Evolutionary conservation across 2,329 filamentous ascomycete species (phyloP).

Genomic region (Xylariaceae sp.): DNA sequence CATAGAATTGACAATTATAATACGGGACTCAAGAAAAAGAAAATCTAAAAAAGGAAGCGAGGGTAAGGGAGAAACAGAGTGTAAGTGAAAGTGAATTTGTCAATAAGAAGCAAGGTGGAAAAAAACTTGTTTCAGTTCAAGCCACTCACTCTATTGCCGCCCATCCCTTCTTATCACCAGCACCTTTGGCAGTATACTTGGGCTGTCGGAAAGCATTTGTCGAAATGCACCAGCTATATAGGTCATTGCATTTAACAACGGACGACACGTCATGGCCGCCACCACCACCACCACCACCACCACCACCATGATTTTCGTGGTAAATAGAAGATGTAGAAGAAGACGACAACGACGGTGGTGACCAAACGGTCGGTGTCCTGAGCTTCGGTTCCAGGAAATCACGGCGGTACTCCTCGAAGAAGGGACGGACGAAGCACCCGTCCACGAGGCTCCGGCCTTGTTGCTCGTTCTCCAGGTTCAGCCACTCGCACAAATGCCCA

Average conservation of each 20-base stretch:
- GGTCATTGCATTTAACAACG: constrained; percentile 18
- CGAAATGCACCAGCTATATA: constrained; percentile 16
- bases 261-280: constrained; percentile 18
- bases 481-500: constrained; percentile 20
- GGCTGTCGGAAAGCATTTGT: constrained; percentile 19
- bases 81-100: neutral
- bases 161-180: constrained; percentile 21
- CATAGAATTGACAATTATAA: too few species aligned
- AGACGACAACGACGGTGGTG: too few species aligned
- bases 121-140: neutral
- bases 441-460: constrained; percentile 18
- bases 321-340: too few species aligned
- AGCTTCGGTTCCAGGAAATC: too few species aligned
- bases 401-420: constrained; percentile 26
- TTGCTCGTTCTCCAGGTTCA: constrained; percentile 22
- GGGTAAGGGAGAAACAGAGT: neutral
- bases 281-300: constrained; percentile 13
- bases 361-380: too few species aligned
- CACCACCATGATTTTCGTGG: too few species aligned
- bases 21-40: too few species aligned
- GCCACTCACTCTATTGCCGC: constrained; percentile 21
- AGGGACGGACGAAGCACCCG: constrained; percentile 23
- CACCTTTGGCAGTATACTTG: constrained; percentile 11
- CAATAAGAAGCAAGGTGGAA: neutral
- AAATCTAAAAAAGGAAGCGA: too few species aligned